phyloP scores from a whole-genome alignment of 805 yeast species.

The Starmerella potacharoeniae region DNA sequence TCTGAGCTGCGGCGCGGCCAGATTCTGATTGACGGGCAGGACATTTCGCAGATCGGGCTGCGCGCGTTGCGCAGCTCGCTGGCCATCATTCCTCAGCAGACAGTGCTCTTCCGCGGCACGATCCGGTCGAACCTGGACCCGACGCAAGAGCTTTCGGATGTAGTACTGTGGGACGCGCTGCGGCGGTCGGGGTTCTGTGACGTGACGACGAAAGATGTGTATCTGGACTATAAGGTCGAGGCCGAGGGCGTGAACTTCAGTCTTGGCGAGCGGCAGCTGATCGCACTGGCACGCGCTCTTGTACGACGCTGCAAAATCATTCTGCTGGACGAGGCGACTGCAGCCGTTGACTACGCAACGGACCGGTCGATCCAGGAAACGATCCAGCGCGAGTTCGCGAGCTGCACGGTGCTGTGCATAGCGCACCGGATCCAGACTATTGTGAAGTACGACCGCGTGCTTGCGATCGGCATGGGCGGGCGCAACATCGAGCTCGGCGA shows the following conservation, averaged over 20 bases:
- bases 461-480: constrained; percentile 48
- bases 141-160: constrained; percentile 41
- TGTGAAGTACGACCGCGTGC: constrained; percentile 43
- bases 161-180: constrained; percentile 47
- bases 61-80: constrained; percentile 53
- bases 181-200: constrained; percentile 46
- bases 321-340: constrained; percentile 67
- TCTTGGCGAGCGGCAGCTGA: constrained; percentile 57
- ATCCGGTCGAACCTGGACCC: constrained; percentile 71
- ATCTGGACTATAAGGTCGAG: constrained; percentile 45
- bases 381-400: constrained; percentile 44
- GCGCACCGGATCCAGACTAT: constrained; percentile 63
- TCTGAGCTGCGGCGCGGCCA: constrained; percentile 43
- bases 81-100: constrained; percentile 80
- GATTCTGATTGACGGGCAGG: constrained; percentile 55
- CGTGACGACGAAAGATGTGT: constrained; percentile 37
- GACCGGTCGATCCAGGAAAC: constrained; percentile 53
- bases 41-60: constrained; percentile 52
- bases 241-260: constrained; percentile 63
- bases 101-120: constrained; percentile 68
- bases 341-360: constrained; percentile 63
- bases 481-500: constrained; percentile 41
- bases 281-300: constrained; percentile 61
- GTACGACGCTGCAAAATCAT: constrained; percentile 51
- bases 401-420: constrained; percentile 59